Base-by-base conservation (phyloP, 306 rosid genomes). In the Herpetospermum pedunculosum region DNA sequence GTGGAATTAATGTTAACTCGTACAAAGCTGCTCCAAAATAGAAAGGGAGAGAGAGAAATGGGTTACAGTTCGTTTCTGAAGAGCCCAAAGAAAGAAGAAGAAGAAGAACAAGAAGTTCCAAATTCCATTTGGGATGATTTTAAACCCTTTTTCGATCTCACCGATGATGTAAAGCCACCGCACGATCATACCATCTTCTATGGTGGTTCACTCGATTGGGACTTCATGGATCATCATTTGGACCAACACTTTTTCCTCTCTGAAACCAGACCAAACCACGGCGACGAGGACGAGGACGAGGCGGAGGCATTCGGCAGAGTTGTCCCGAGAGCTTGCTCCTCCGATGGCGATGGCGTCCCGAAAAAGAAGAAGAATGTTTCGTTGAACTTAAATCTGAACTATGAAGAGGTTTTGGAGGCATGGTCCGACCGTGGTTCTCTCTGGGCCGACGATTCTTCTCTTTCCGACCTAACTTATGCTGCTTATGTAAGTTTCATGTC, bases 351-450 rank as follows among this genome's bases (percentile, higher is more conserved):
- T 7, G 65, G 4, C 38, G 11, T 16, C 3, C 16, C 2, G 68
- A 4, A 60, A n/a, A 32, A 7, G 13, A 32, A 58, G 38, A 28
- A 32, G 6, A 16, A 34, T 2, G 26, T n/a, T 30, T 60, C 26
- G 1, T 15, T 60, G 69, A 60, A 60, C 25, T 60, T 60, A 34
- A 60, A 60, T 60, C 44, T 60, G 1, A 60, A 60, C 44, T 60
- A 34, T n/a, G 41, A 60, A 34, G 69, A 60, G 26, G 69, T 60
- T 34, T 32, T 34, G 69, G 69, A 60, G 5, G 69, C 69, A 18
- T 60, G 69, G 69, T 60, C 69, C 15, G 69, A 21, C 25, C 69
- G 69, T 18, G 69, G 69, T 2, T 60, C 69, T 60, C 69, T 60
- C 2, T 60, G 69, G 69, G 69, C 69, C 6, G 26, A 11, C 2